phyloP scores from a whole-genome alignment of 768 basidiomycete genomes.

The Pleurotus ostreatus region DNA sequence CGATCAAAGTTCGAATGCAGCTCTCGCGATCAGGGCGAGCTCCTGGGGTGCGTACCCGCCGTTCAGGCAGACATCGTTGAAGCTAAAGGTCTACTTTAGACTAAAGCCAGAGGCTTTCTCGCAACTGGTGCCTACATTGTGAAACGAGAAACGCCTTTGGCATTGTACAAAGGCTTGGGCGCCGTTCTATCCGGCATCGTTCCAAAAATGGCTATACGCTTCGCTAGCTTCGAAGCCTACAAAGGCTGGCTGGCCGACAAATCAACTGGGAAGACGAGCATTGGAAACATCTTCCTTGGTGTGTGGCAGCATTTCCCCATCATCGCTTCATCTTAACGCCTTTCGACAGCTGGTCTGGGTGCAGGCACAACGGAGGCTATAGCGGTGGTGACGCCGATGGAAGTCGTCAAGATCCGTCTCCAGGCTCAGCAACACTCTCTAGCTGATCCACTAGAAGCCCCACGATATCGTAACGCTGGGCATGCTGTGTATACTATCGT shows the following conservation, averaged over 20 bases:
- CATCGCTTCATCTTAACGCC: background rate
- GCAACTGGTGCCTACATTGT: slow-evolving; percentile 89
- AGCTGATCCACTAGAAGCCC: slow-evolving; percentile 90
- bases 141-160: slow-evolving; percentile 87
- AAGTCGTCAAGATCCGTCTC: slow-evolving; percentile 96
- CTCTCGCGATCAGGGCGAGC: slow-evolving; percentile 74
- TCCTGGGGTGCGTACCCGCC: slow-evolving; percentile 68
- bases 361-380: slow-evolving; percentile 97
- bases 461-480: slow-evolving; percentile 93
- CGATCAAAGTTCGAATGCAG: slow-evolving; percentile 99
- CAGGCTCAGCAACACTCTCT: slow-evolving; percentile 98
- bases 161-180: slow-evolving; percentile 96
- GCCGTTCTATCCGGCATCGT: slow-evolving; percentile 96
- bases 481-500: slow-evolving; percentile 96
- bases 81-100: slow-evolving; percentile 39
- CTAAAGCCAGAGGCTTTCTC: slow-evolving; percentile 87
- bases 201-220: slow-evolving; percentile 99
- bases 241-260: slow-evolving; percentile 76
- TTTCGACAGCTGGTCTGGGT: slow-evolving; percentile 74
- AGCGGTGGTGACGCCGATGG: slow-evolving; percentile 96
- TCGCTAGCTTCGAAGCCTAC: slow-evolving; percentile 96
- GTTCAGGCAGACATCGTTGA: background rate
- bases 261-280: slow-evolving; percentile 72
- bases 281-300: slow-evolving; percentile 87
- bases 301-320: slow-evolving; percentile 20